Conservation (phyloP, 2,329 filamentous ascomycete species). For the Hypoxylon sp. region DNA sequence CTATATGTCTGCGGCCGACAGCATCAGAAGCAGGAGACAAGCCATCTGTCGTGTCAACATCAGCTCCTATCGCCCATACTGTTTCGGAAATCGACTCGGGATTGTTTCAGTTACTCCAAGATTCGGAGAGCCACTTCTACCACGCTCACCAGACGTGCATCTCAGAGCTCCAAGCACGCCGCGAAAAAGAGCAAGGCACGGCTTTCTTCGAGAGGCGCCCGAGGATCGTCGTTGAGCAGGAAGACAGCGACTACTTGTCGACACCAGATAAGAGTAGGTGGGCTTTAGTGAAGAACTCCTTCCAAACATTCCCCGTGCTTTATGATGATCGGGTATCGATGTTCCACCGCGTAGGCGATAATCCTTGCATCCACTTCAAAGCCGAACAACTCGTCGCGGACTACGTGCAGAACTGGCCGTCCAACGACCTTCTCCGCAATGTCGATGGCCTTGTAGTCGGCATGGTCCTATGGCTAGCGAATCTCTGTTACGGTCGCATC, state of each 20-base stretch:
- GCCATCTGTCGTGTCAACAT: not conserved
- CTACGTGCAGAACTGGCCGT: slow-evolving; percentile 25
- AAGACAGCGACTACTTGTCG: not conserved
- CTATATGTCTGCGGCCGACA: slow-evolving; percentile 5
- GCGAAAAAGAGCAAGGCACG: slow-evolving; percentile 12
- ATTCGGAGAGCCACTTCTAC: not conserved
- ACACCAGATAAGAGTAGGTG: slow-evolving; percentile 1
- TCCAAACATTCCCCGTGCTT: not conserved
- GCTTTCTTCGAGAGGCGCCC: slow-evolving; percentile 10
- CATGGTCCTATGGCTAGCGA: slow-evolving; percentile 28
- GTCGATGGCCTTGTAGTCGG: slow-evolving; percentile 24
- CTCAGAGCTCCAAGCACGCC: slow-evolving; percentile 7
- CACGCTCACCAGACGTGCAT: not conserved
- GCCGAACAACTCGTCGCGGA: slow-evolving; percentile 24
- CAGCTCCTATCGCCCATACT: not conserved
- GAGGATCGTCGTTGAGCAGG: not conserved
- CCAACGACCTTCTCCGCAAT: slow-evolving; percentile 29
- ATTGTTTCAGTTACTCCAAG: not conserved
- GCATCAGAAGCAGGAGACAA: not conserved
- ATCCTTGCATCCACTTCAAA: slow-evolving; percentile 10
- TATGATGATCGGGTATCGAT: slow-evolving; percentile 18
- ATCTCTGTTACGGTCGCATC: slow-evolving; percentile 28
- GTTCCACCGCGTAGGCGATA: slow-evolving; percentile 2
- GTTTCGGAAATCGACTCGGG: too few relatives aligned
- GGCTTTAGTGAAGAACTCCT: slow-evolving; percentile 7